phyloP scores from a whole-genome alignment of 495 filamentous ascomycete species.

The Aspergillus wentii region DNA sequence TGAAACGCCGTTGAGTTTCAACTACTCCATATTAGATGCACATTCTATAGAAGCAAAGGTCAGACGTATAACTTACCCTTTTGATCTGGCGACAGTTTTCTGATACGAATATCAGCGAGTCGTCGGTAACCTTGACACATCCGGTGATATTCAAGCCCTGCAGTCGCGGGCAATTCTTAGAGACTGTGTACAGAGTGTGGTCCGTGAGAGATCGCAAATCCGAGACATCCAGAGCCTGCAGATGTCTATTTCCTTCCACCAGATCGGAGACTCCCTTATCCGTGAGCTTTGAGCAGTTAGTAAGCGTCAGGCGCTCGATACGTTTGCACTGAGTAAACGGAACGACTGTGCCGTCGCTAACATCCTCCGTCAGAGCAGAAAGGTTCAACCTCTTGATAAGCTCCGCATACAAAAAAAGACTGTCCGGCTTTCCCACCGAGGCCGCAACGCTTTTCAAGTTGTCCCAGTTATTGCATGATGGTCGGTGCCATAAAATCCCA shows the following conservation, averaged over 20 bases:
- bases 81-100: slow-evolving; percentile 82
- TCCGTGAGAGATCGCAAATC: slow-evolving; percentile 76
- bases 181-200: slow-evolving; percentile 71
- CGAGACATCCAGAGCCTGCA: slow-evolving; percentile 90
- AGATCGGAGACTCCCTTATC: slow-evolving; percentile 78
- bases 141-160: slow-evolving; percentile 92
- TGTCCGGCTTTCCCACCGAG: slow-evolving; percentile 61
- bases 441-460: slow-evolving; percentile 72
- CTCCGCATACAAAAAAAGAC: slow-evolving; percentile 79
- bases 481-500: slow-evolving; percentile 91
- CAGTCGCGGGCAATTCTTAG: slow-evolving; percentile 73
- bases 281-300: slow-evolving; percentile 79
- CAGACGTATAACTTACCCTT: slow-evolving; percentile 51
- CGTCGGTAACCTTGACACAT: slow-evolving; percentile 79
- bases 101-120: slow-evolving; percentile 77
- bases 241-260: slow-evolving; percentile 69
- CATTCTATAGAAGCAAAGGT: not conserved
- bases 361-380: slow-evolving; percentile 64
- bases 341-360: slow-evolving; percentile 85
- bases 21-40: slow-evolving; percentile 44
- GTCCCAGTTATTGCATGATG: slow-evolving; percentile 79
- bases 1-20: slow-evolving; percentile 88
- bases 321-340: slow-evolving; percentile 82
- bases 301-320: slow-evolving; percentile 89
- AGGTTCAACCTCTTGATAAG: slow-evolving; percentile 90